These are phyloP conservation scores for Acanthamoeba healyi DNA, from an alignment of 208 protist genomes.

Conservation along the genomic window DNA sequence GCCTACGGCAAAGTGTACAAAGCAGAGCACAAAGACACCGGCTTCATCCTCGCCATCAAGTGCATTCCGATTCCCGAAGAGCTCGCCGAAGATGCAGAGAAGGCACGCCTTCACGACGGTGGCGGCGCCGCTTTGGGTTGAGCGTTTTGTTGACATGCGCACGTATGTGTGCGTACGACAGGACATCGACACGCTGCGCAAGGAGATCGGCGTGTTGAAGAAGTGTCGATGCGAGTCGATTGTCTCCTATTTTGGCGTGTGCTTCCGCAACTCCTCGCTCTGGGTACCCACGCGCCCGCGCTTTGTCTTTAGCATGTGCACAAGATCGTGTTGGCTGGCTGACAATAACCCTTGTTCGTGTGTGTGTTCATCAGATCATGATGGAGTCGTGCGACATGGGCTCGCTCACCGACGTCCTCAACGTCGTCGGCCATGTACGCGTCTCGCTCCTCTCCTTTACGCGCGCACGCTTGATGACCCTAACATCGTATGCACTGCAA, in stretches of 20 bases:
- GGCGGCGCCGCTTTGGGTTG: too few species aligned
- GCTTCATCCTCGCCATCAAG: slow-evolving; percentile 71
- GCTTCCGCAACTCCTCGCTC: slow-evolving; percentile 65
- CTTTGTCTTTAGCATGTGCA: too few species aligned
- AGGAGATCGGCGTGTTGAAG: slow-evolving; percentile 66
- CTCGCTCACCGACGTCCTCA: slow-evolving; percentile 55
- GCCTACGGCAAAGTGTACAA: slow-evolving; percentile 76
- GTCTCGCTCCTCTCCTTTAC: not conserved
- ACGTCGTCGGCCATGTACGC: slow-evolving; percentile 15
- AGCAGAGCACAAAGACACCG: slow-evolving; percentile 69
- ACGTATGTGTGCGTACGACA: not conserved
- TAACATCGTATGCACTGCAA: not conserved
- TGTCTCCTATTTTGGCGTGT: slow-evolving; percentile 73
- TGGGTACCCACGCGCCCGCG: slow-evolving; percentile 66
- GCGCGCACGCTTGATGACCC: too few species aligned
- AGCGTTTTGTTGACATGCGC: not conserved
- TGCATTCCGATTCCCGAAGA: slow-evolving; percentile 67
- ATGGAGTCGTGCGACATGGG: slow-evolving; percentile 76
- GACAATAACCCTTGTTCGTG: not conserved
- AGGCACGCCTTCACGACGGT: not conserved
- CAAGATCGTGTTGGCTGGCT: not conserved
- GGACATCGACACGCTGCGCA: slow-evolving; percentile 72
- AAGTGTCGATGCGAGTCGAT: slow-evolving; percentile 49
- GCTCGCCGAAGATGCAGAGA: slow-evolving; percentile 32
- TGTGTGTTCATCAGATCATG: slow-evolving; percentile 52